Evolutionary conservation across 1,284 basidiomycete species (phyloP), one percentile per base, ranked within the genome.

Genomic region (Cryptococcus sp.): DNA sequence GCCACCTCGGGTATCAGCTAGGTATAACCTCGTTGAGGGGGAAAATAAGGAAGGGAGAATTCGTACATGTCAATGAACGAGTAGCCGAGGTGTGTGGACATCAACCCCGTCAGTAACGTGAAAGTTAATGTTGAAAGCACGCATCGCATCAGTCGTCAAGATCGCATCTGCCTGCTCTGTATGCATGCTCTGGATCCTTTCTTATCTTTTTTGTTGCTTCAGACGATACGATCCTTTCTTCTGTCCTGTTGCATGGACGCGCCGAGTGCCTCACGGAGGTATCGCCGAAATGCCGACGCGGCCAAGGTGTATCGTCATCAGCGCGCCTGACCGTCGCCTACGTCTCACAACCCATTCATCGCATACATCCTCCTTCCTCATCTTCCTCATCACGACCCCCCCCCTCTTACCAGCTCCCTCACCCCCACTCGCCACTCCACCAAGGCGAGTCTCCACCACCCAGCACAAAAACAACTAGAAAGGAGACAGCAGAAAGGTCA

Each of bases 281-380:
- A 33, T 33, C 28, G 28, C 28, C 28, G 28, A 33, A 33, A 33
- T 33, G 28, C 28, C 28, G 28, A 33, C 28, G 28, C 28, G 28
- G 28, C 28, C 28, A 33, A n/a, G 28, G 28, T 33, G 28, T 9
- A 33, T 33, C 28, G 35, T 40, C 44, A 23, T 43, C 37, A 40
- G 46, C 36, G 50, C 46, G 13, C 38, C 33, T 37, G 40, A 16
- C 54, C 53, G 20, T 51, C 49, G 40, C 46, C 50, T 13, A 50
- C 46, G 15, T 40, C 44, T 15, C 43, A 45, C 37, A 21, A 35
- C 9, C 33, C 39, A 47, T 38, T 21, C 44, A 12, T 43, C 43
- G 24, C 52, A 48, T 16, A 18, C 36, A 43, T 43, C 44, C 37
- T 36, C 28, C 45, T 38, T 42, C n/a, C n/a, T 33, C 23, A 15